These are phyloP conservation scores for Skeletonema marinoi DNA, from an alignment of 108 stramenopile species.

Conservation along the genomic window DNA sequence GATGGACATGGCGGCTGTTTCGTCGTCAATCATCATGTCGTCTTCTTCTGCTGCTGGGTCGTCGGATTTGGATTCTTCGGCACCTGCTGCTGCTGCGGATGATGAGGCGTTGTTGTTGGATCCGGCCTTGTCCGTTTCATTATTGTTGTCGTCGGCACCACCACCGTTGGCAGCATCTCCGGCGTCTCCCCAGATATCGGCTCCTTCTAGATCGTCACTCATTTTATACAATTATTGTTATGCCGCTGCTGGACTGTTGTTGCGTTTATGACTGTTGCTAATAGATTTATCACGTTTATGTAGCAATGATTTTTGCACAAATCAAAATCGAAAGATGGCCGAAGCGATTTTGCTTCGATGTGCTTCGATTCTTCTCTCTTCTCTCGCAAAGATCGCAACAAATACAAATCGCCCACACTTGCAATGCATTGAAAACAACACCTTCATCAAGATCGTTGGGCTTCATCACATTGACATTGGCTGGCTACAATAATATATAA, in stretches of 20 bases:
- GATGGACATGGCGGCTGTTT: conserved; percentile 85
- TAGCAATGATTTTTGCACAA: not conserved
- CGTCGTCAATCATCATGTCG: conserved; percentile 68
- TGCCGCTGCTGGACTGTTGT: not conserved
- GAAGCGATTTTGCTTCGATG: not conserved
- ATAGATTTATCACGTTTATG: not conserved
- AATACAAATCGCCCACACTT: too few relatives aligned
- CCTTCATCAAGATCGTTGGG: not conserved
- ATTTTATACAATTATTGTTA: conserved; percentile 16
- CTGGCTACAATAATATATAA: not conserved
- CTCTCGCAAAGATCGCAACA: too few relatives aligned
- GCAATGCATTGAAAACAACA: not conserved
- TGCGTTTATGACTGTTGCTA: not conserved
- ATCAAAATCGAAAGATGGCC: not conserved
- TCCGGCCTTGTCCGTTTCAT: conserved; percentile 9
- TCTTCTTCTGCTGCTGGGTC: conserved; percentile 26
- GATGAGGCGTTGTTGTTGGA: not conserved
- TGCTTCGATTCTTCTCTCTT: not conserved
- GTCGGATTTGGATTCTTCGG: conserved; percentile 50
- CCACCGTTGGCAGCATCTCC: conserved; percentile 34
- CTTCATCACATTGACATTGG: not conserved
- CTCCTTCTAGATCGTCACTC: conserved; percentile 90
- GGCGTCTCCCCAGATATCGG: conserved; percentile 94
- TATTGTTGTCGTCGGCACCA: conserved; percentile 30
- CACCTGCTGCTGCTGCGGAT: conserved; percentile 27